Base-by-base conservation (phyloP, 768 basidiomycete genomes). In the Pleurotus salmoneostramineus region DNA sequence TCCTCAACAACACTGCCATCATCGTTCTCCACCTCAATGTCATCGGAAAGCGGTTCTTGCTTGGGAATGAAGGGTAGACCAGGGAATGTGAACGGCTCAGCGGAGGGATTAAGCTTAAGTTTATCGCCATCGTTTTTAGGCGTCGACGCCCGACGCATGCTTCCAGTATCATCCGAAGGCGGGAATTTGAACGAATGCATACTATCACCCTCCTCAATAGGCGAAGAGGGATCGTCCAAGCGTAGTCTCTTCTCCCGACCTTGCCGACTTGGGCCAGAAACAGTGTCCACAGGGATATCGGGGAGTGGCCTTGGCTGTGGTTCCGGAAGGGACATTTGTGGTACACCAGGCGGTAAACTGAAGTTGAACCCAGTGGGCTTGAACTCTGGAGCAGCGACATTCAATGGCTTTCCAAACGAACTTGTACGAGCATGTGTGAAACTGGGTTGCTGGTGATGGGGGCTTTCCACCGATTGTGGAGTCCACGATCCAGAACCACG, bases 151-250 rank as follows among this genome's bases (percentile, higher is more conserved):
- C 77, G 81, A 36, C 79, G 79, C 27, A 78, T 70, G 49, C 74
- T 77, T 56, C 74, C 72, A 14, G 83, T 81, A 3, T 83, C 82
- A 6, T 81, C 78, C 12, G 74, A 67, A 17, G 75, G 65, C 11
- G 90, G 91, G 80, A 92, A 93, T 65, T 82, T 84, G 79, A 91
- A 93, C 3, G 89, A 87, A 5, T 78, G 63, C 83, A 93, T 86
- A 27, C 79, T 84, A 60, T 85, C 83, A 5, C 47, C 58, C 21
- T 52, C 85, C 64, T 83, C 87, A 50, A 76, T 77, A 17, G 76
- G 56, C 10, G 74, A 75, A 7, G 66, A 66, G 34, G 66, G 70
- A 4, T 87, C 83, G 31, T 74, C 80, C 46, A 83, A 77, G 11
- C 89, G 80, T 59, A 83, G 87, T 59, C 91, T 78, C 70, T 94